phyloP scores from a whole-genome alignment of 2,329 filamentous ascomycete species.

The Alternaria gaisen region DNA sequence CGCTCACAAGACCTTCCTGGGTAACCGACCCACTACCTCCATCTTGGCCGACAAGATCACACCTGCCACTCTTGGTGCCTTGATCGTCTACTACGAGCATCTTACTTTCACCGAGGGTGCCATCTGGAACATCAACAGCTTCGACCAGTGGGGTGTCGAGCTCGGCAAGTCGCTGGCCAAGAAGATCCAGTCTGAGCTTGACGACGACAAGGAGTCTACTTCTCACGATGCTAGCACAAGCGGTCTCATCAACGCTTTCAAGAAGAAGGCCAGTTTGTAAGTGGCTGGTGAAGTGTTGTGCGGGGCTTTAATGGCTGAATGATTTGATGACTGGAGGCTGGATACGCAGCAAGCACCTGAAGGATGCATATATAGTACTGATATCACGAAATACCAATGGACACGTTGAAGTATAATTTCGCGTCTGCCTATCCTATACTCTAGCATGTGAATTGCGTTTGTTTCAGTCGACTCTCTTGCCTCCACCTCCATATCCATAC shows the following conservation, averaged over 20 bases:
- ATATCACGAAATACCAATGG: conserved; percentile 14
- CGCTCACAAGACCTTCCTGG: conserved; percentile 98
- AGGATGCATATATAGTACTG: conserved; percentile 11
- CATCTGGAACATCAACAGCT: conserved; percentile 99
- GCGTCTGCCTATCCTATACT: background rate
- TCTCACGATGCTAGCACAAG: conserved; percentile 88
- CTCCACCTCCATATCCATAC: conserved; percentile 55
- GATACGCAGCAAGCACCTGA: conserved; percentile 9
- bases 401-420: conserved; percentile 2
- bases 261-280: conserved; percentile 69
- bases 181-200: conserved; percentile 75
- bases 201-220: conserved; percentile 73
- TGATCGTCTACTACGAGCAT: conserved; percentile 99
- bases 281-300: background rate
- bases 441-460: background rate
- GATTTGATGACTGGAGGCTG: conserved; percentile 18
- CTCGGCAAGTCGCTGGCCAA: conserved; percentile 93
- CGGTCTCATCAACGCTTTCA: conserved; percentile 90
- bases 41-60: conserved; percentile 95
- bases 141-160: conserved; percentile 99
- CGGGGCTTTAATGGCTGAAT: conserved; percentile 20
- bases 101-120: conserved; percentile 97
- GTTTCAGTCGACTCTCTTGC: conserved; percentile 55
- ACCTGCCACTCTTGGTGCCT: conserved; percentile 87
- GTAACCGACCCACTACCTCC: conserved; percentile 95